phyloP scores from a whole-genome alignment of 2,329 filamentous ascomycete genomes.

The Hypocreales sp. region DNA sequence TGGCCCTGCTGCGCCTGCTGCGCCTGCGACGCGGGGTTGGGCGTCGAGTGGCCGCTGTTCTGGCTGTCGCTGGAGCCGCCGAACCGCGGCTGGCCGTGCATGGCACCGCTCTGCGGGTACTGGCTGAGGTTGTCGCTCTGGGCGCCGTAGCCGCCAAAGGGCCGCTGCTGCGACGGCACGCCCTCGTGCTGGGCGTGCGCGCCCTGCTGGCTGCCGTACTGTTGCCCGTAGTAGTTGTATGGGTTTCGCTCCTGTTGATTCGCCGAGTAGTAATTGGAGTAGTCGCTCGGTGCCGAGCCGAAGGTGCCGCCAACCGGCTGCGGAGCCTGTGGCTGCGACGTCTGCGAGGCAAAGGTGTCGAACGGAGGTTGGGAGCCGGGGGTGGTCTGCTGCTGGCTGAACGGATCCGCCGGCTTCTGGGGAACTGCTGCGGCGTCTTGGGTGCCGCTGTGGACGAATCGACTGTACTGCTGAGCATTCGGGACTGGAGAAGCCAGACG shows the following conservation, averaged over 20 bases:
- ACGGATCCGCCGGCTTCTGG: slow-evolving; percentile 80
- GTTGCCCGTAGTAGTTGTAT: slow-evolving; percentile 65
- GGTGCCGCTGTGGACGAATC: slow-evolving; percentile 46
- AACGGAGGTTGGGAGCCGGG: slow-evolving; percentile 36
- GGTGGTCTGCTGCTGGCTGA: slow-evolving; percentile 60
- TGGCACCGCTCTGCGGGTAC: slow-evolving; percentile 56
- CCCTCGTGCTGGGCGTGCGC: slow-evolving; percentile 60
- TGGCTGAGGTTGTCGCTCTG: slow-evolving; percentile 50
- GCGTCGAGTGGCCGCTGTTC: slow-evolving; percentile 81
- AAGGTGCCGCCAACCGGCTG: slow-evolving; percentile 51
- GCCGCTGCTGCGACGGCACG: slow-evolving; percentile 53
- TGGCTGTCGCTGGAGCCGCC: slow-evolving; percentile 50
- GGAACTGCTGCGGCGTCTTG: slow-evolving; percentile 42
- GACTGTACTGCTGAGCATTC: slow-evolving; percentile 51
- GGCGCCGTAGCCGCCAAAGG: slow-evolving; percentile 59
- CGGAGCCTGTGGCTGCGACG: slow-evolving; percentile 40
- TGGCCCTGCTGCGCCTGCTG: slow-evolving; percentile 30
- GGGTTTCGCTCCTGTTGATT: slow-evolving; percentile 57
- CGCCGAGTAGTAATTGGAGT: slow-evolving; percentile 71
- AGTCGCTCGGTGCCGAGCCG: slow-evolving; percentile 64
- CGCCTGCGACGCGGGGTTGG: slow-evolving; percentile 55
- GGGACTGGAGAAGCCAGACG: slow-evolving; percentile 23
- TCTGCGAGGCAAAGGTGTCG: slow-evolving; percentile 44
- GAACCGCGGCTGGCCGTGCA: slow-evolving; percentile 42
- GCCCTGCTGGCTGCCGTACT: slow-evolving; percentile 39